Base-by-base conservation (phyloP, 225 moss, liverwort and hornwort genomes). In the Sphagnum tenellum region DNA sequence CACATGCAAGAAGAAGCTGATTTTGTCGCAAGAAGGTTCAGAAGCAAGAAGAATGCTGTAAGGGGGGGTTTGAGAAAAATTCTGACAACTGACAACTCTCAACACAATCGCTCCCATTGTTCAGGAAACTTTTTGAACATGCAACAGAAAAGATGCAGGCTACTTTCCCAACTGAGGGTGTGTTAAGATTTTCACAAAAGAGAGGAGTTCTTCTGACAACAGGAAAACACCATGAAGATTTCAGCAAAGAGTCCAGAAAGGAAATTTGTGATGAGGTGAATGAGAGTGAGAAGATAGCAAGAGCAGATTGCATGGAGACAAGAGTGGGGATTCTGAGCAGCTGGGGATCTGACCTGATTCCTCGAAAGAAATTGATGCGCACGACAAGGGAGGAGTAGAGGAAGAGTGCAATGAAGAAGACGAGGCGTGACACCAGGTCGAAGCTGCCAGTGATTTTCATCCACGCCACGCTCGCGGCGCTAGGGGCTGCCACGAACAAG, bases 401-500 rank as follows among this genome's bases (percentile, higher is more conserved):
- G 68, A 82, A 82, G 49, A 82, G 58, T 7, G 71, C 79, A 47
- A 76, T 10, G 68, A 86, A 86, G 0, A 74, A 74, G 62, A 86
- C 56, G 67, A 79, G 68, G 61, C 77, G 79, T 0, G 77, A 62
- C 64, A 82, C 67, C 45, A 63, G 48, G 62, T 82, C 82, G 9
- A 70, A 13, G 0, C 57, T 48, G 3, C 60, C 61, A 59, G 55
- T 71, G 65, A 86, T 77, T 60, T 69, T 70, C 57, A 65, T 79
- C 82, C 82, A 86, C 2, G 82, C 68, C 2, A 82, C 75, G 5
- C 82, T 73, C 2, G 79, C 82, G 5, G 72, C 73, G 68, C 74
- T 72, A 1, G 86, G 82, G 9, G 82, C 82, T 2, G 86, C 82
- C 7, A 86, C 79, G 46, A 82, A 86, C 5, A 86, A 66, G 63